Conservation (phyloP, 2,329 filamentous ascomycete genomes). For the Huntiella moniliformis region DNA sequence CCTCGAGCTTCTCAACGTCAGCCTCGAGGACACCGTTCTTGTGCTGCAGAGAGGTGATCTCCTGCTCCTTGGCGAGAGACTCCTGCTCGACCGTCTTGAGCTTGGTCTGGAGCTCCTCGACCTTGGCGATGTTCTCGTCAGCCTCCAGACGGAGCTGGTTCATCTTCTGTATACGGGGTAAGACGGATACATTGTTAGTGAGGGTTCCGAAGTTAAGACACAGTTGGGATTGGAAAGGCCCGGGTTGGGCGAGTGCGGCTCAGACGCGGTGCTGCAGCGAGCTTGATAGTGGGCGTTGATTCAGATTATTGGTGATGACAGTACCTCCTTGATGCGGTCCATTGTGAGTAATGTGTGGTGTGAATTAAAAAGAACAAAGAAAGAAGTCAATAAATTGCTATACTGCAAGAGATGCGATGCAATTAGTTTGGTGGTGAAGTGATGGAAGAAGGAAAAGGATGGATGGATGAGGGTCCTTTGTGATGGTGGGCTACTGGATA, state of each 20-base stretch:
- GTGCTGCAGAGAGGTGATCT: constrained; percentile 90
- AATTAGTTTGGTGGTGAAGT: constrained; percentile 2
- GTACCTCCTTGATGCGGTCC: constrained; percentile 82
- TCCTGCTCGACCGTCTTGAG: constrained; percentile 88
- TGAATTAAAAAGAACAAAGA: constrained; percentile 12
- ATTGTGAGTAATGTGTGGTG: constrained; percentile 24
- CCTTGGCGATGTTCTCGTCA: constrained; percentile 63
- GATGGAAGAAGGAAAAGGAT: not conserved
- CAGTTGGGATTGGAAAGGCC: not conserved
- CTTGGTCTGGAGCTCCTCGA: constrained; percentile 71
- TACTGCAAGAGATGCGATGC: constrained; percentile 6
- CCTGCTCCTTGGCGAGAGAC: constrained; percentile 90
- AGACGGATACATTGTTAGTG: not conserved
- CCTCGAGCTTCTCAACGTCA: constrained; percentile 87
- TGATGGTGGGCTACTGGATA: not conserved
- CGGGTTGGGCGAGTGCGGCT: too few species aligned
- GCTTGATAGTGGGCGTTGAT: too few species aligned
- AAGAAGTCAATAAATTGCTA: constrained; percentile 4
- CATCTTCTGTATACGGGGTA: constrained; percentile 54
- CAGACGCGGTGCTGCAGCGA: too few species aligned
- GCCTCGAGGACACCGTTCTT: constrained; percentile 80
- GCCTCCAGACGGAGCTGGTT: constrained; percentile 84
- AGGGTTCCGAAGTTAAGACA: constrained; percentile 13
- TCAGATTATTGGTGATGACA: constrained; percentile 16
- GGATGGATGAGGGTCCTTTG: not conserved